Percentiles rank a stretch among this genome's conserved stretches.
These are phyloP conservation scores for Auriscalpium microsporum DNA, from an alignment of 768 basidiomycete genomes.

Conservation along the genomic window DNA sequence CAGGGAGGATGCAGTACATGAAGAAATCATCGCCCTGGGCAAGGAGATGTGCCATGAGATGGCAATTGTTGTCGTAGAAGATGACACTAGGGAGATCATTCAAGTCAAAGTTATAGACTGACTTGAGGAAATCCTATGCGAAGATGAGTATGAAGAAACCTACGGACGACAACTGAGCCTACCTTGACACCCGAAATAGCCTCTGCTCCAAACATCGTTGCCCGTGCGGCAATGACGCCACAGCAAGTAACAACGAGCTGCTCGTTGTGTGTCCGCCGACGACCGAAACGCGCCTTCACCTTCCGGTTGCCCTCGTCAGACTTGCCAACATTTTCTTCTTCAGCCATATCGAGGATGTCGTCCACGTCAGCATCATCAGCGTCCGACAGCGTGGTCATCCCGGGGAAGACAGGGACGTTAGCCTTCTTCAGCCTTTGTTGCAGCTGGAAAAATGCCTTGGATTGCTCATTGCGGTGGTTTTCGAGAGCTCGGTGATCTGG, in stretches of 20 bases:
- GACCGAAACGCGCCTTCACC: conserved; percentile 16
- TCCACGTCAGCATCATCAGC: background rate
- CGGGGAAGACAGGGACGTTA: background rate
- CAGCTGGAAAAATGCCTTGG: background rate
- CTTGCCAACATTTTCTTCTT: conserved; percentile 1
- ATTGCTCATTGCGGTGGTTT: background rate
- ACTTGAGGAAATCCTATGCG: background rate
- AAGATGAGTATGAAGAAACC: no score
- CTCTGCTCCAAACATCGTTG: conserved; percentile 22
- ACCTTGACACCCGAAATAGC: conserved; percentile 1
- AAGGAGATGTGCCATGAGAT: background rate
- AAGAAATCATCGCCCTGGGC: conserved; percentile 1
- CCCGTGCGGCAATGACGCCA: conserved; percentile 19
- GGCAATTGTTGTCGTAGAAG: conserved; percentile 3
- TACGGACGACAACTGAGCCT: no score
- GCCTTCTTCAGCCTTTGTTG: background rate
- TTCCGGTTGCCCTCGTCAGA: conserved; percentile 7
- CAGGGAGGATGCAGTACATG: conserved; percentile 7
- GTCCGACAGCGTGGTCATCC: no score
- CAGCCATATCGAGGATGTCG: background rate
- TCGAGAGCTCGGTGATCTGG: background rate
- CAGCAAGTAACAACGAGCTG: conserved; percentile 21
- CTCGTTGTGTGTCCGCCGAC: conserved; percentile 21
- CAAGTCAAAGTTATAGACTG: background rate
- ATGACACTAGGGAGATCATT: background rate